These are phyloP conservation scores for Fistulinella prunicolor DNA, from an alignment of 768 basidiomycete species.

Conservation along the genomic window DNA sequence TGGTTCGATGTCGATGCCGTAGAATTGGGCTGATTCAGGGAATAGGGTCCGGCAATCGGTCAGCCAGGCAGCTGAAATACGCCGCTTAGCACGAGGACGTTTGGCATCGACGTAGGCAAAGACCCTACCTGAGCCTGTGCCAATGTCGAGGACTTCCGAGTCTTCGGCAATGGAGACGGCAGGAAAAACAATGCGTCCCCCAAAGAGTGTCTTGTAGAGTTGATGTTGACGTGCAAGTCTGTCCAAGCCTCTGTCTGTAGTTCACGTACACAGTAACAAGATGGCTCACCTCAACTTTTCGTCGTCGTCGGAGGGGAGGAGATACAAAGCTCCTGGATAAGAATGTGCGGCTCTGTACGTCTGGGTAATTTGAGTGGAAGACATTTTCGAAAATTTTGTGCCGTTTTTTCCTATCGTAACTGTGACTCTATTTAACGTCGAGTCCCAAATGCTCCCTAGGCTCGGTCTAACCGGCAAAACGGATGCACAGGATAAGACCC, in stretches of 20 bases:
- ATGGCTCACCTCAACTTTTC: conserved; percentile 14
- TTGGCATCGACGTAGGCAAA: neutral
- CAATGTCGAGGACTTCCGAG: conserved; percentile 20
- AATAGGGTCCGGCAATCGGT: conserved; percentile 10
- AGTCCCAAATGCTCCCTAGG: no score
- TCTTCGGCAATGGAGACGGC: conserved; percentile 1
- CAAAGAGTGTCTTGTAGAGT: conserved; percentile 16
- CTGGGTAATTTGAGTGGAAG: neutral
- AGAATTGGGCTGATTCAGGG: conserved; percentile 15
- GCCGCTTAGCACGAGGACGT: neutral
- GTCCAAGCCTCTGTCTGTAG: neutral
- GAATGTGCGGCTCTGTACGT: conserved; percentile 11
- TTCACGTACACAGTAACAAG: neutral
- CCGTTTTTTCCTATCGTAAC: no score
- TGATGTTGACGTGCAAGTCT: conserved; percentile 21
- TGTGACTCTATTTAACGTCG: no score
- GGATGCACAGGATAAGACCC: no score
- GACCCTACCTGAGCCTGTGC: conserved; percentile 21
- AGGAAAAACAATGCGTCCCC: conserved; percentile 16
- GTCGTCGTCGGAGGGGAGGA: conserved; percentile 22
- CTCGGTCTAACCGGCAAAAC: no score
- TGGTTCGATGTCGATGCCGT: conserved; percentile 23
- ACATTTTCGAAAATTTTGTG: no score
- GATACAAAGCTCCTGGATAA: conserved; percentile 17
- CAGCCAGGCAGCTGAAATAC: conserved; percentile 16